Evolutionary conservation across 2,329 filamentous ascomycete genomes (phyloP), one percentile per base, ranked within the genome.

Genomic region (Fusarium illudens): DNA sequence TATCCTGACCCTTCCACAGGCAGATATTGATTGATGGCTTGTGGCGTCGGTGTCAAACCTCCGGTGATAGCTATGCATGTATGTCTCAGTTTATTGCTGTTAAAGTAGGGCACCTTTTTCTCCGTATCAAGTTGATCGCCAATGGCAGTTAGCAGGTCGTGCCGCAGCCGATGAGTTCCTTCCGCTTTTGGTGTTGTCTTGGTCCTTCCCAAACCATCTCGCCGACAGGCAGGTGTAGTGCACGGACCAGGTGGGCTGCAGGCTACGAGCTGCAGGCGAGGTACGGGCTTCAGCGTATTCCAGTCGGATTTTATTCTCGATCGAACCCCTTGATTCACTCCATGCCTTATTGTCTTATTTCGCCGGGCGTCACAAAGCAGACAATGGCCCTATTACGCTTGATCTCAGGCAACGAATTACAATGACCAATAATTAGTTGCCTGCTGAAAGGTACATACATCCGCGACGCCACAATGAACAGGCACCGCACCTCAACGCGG

Each of bases 141-240:
- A 52, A 17, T n/a, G n/a, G n/a, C n/a, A n/a, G 49, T 32, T 22
- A 25, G 52, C 37, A 34, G 42, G 27, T 12, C 20, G 20, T 48
- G 10, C 37, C 19, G 52, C 19, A 58, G 39, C 42, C 19, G 53
- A 51, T 58, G 25, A 50, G 55, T 22, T 42, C 25, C 33, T 51
- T 51, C 55, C 15, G 33, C 22, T n/a, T n/a, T 34, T 29, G 42
- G 44, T 49, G 54, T 51, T 39, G 33, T 29, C n/a, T 22, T 50
- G 44, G 42, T 58, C 54, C 54, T 58, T 58, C 54, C 54, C 33
- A 51, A 58, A 58, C 48, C 33, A 33, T 30, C 25, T 50, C 44
- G 44, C 55, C 44, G 32, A 17, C 13, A 33, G 30, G 30, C 15
- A 9, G 37, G 19, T 22, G 20, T 11, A 6, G 53, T 49, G 54